These are phyloP conservation scores for Fusarium albidum DNA, from an alignment of 2,329 filamentous ascomycete species.

Conservation along the genomic window DNA sequence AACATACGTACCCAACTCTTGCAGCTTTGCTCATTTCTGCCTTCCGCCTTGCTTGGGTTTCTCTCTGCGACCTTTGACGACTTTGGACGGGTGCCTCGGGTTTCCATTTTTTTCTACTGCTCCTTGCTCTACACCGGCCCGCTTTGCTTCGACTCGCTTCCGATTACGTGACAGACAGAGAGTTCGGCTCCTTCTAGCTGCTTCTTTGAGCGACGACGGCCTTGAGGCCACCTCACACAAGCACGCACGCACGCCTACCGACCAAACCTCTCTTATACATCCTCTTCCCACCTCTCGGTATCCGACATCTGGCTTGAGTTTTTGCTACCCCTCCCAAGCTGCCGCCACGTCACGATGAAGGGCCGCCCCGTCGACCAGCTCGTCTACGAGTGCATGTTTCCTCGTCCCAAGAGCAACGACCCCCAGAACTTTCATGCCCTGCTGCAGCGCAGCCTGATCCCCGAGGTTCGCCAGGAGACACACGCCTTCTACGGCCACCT, in stretches of 20 bases:
- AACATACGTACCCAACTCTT: constrained; percentile 22
- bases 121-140: constrained; percentile 11
- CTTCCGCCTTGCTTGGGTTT: not conserved
- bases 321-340: not conserved
- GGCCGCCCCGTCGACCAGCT: constrained; percentile 74
- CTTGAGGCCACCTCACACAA: not conserved
- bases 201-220: constrained; percentile 9
- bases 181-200: constrained; percentile 11
- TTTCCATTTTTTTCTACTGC: too few relatives aligned
- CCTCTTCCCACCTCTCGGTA: not conserved
- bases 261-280: not conserved
- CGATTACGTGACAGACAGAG: constrained; percentile 35
- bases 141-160: constrained; percentile 11
- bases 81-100: constrained; percentile 12
- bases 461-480: constrained; percentile 81
- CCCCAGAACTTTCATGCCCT: constrained; percentile 76
- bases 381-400: constrained; percentile 78
- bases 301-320: constrained; percentile 2
- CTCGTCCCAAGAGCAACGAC: constrained; percentile 71
- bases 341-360: constrained; percentile 66
- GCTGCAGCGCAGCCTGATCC: constrained; percentile 74
- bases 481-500: constrained; percentile 81
- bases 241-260: not conserved
- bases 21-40: constrained; percentile 1
- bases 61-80: constrained; percentile 2